Percentiles rank a stretch among this genome's conserved stretches.
Evolutionary conservation across 306 rosid genomes (phyloP).

Genomic region (Malus fusca): DNA sequence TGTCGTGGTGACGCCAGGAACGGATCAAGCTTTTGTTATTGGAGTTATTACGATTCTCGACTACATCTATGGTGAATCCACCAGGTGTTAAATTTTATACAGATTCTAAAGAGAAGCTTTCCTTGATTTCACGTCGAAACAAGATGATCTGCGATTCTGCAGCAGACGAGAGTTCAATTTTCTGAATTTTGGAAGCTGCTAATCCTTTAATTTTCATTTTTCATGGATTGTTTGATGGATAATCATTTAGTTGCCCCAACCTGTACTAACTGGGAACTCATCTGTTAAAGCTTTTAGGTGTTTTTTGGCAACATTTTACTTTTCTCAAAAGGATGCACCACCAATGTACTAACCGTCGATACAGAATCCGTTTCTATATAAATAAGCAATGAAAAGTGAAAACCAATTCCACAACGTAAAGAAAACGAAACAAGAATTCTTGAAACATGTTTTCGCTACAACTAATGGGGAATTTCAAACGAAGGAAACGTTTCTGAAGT

Average conservation of each 20-base stretch:
- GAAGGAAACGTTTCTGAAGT: no score
- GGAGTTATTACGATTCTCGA: slow-evolving; percentile 45
- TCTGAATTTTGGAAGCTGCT: background rate
- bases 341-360: background rate
- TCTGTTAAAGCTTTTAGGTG: background rate
- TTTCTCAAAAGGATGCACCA: background rate
- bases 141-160: background rate
- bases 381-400: background rate
- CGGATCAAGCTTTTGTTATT: slow-evolving; percentile 44
- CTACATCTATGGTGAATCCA: slow-evolving; percentile 43
- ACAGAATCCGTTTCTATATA: background rate
- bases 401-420: background rate
- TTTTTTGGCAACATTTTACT: background rate
- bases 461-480: no score
- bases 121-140: background rate
- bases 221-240: background rate
- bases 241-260: background rate
- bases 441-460: background rate
- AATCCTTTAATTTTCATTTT: background rate
- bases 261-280: background rate
- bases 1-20: slow-evolving; percentile 36
- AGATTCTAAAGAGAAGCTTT: background rate
- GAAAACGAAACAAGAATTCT: background rate
- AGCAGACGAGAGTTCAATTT: background rate
- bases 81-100: slow-evolving; percentile 31